Base-by-base conservation (phyloP, 495 filamentous ascomycete species). In the Bryoglossum gracile region DNA sequence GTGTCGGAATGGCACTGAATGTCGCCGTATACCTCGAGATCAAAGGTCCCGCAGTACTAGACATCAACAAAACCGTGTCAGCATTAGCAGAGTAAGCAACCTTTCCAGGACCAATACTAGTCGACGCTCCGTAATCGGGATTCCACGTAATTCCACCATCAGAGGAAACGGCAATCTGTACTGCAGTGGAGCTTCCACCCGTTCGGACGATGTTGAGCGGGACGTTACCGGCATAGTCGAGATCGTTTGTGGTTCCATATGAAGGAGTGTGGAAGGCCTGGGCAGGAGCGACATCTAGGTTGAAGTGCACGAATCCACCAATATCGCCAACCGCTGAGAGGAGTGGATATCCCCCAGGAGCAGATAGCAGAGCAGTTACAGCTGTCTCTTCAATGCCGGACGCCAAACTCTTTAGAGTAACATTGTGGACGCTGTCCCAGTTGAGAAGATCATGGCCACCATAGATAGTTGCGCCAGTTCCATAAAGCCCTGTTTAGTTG, bases 301-400 rank as follows among this genome's bases (percentile, higher is more conserved):
- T 68, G 17, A 53, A 60, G 47, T 68, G 64, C 19, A 56, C 69
- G 54, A 81, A 82, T 3, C 78, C 79, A 42, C 70, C 71, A 59
- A 75, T 70, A 51, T 83, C 79, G 4, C 78, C 80, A 1, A 83
- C 69, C 0, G 74, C 77, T 9, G 65, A 75, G 2, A 81, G 59
- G 3, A 82, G 68, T 33, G 75, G 72, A 9, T 70, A 67, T 9
- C 76, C 73, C 3, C 73, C 72, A 4, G 75, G 72, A 0, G 71
- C 66, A 3, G 72, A 73, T 18, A 70, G 63, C 16, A 83, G 68
- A 6, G 65, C 74, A 30, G 69, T 65, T 2, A 80, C 69, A 9
- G 76, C 62, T 33, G 72, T 76, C 48, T 82, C 78, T 40, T 83
- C 77, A 40, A 82, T 79, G 8, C 79, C 78, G 35, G 69, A 68